A percentile compares a stretch with the other conserved stretches of the same genome.
phyloP scores from a whole-genome alignment of 768 basidiomycete species.

The Termitomyces titanicus region DNA sequence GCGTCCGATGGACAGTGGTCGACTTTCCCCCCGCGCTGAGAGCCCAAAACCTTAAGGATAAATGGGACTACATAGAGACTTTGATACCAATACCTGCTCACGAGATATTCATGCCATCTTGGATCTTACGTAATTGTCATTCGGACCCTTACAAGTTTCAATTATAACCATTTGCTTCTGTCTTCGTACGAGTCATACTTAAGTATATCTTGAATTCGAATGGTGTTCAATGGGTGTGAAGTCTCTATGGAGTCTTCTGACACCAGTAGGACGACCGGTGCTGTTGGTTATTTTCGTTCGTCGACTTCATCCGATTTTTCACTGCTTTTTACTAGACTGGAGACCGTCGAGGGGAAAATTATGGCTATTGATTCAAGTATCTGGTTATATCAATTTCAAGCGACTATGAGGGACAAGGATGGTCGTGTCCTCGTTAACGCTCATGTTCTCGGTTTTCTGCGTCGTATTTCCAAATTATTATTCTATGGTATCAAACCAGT shows the following conservation, averaged over 20 bases:
- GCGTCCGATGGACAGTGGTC: conserved; percentile 25
- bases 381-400: conserved; percentile 99
- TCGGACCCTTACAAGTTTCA: background rate
- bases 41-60: conserved; percentile 29
- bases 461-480: conserved; percentile 89
- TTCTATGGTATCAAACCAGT: conserved; percentile 99
- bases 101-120: conserved; percentile 6
- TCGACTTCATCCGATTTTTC: conserved; percentile 1
- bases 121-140: conserved; percentile 13
- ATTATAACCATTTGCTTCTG: background rate
- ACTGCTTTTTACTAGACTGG: conserved; percentile 53
- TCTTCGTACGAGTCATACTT: background rate
- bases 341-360: conserved; percentile 91
- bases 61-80: conserved; percentile 3
- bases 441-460: conserved; percentile 86
- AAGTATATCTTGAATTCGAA: conserved; percentile 1
- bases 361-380: conserved; percentile 99
- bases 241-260: conserved; percentile 88
- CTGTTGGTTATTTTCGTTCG: conserved; percentile 44
- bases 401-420: conserved; percentile 98
- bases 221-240: conserved; percentile 83
- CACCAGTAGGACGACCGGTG: conserved; percentile 92
- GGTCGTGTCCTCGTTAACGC: conserved; percentile 89
- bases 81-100: background rate
- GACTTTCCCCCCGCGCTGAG: conserved; percentile 28